phyloP scores from a whole-genome alignment of 768 basidiomycete species.

The Arthromyces matolae region DNA sequence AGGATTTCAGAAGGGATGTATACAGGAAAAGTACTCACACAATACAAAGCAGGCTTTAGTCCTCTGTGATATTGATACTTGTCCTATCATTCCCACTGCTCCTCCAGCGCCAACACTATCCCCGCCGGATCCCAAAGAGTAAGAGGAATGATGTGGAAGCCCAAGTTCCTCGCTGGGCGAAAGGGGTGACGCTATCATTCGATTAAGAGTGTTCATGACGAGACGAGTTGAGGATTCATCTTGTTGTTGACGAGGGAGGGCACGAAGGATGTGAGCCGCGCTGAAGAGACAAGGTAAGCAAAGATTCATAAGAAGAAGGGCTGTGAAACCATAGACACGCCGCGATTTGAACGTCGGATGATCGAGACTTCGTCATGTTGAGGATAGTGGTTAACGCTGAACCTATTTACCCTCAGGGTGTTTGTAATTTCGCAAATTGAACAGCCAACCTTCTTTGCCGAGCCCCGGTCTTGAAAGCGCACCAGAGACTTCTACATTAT shows the following conservation, averaged over 20 bases:
- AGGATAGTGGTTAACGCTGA: constrained; percentile 44
- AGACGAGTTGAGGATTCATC: constrained; percentile 51
- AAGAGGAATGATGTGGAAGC: neutral
- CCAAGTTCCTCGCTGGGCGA: constrained; percentile 12
- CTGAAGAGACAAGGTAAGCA: constrained; percentile 28
- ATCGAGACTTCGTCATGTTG: constrained; percentile 53
- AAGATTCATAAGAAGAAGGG: neutral
- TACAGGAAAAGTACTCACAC: constrained; percentile 40
- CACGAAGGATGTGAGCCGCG: constrained; percentile 59
- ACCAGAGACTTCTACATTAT: constrained; percentile 51
- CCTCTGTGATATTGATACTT: constrained; percentile 3
- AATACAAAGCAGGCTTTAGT: constrained; percentile 64
- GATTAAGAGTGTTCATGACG: constrained; percentile 68
- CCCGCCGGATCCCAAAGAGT: too few species aligned
- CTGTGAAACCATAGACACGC: constrained; percentile 63
- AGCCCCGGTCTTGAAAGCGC: constrained; percentile 40
- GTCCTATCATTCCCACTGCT: neutral
- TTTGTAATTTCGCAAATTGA: neutral
- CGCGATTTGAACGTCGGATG: constrained; percentile 60
- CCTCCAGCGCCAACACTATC: neutral
- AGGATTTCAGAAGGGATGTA: neutral
- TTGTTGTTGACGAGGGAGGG: constrained; percentile 22
- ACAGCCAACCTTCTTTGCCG: constrained; percentile 37
- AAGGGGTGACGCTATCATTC: constrained; percentile 41
- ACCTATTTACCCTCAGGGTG: constrained; percentile 18